These are phyloP conservation scores for Nigrospora sphaerica DNA, from an alignment of 2,329 filamentous ascomycete genomes.

Conservation along the genomic window DNA sequence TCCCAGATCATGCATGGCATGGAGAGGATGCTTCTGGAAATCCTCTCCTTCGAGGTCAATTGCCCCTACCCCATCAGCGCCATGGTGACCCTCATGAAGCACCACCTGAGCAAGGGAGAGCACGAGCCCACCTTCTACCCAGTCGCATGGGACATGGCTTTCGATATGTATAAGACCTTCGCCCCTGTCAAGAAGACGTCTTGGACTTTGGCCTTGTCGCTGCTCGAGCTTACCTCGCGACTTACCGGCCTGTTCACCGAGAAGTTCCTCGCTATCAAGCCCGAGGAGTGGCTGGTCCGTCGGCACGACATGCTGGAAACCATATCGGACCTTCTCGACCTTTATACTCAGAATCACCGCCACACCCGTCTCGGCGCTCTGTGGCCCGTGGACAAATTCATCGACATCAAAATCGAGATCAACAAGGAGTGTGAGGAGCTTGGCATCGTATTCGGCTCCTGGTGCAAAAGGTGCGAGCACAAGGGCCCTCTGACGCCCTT, in stretches of 20 bases:
- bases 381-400: slow-evolving; percentile 64
- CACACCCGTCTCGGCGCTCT: slow-evolving; percentile 37
- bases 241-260: slow-evolving; percentile 52
- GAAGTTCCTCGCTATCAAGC: slow-evolving; percentile 39
- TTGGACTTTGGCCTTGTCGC: slow-evolving; percentile 75
- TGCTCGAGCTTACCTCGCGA: slow-evolving; percentile 72
- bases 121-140: slow-evolving; percentile 49
- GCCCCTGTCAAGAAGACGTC: slow-evolving; percentile 85
- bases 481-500: slow-evolving; percentile 18
- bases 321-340: slow-evolving; percentile 80
- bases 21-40: slow-evolving; percentile 88
- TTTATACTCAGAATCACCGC: slow-evolving; percentile 80
- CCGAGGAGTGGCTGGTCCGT: slow-evolving; percentile 36
- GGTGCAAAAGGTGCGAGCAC: slow-evolving; percentile 45
- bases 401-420: slow-evolving; percentile 77
- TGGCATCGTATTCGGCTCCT: slow-evolving; percentile 45
- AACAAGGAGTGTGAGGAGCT: slow-evolving; percentile 68
- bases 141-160: slow-evolving; percentile 72
- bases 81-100: slow-evolving; percentile 69
- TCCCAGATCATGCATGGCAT: slow-evolving; percentile 81
- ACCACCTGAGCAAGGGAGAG: slow-evolving; percentile 39
- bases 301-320: slow-evolving; percentile 58
- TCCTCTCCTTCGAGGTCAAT: slow-evolving; percentile 88
- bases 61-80: slow-evolving; percentile 81
- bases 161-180: slow-evolving; percentile 91